Percentiles rank a stretch among this genome's conserved stretches.
phyloP scores from a whole-genome alignment of 352 stramenopile genomes.

The Halophytophthora batemanensis region DNA sequence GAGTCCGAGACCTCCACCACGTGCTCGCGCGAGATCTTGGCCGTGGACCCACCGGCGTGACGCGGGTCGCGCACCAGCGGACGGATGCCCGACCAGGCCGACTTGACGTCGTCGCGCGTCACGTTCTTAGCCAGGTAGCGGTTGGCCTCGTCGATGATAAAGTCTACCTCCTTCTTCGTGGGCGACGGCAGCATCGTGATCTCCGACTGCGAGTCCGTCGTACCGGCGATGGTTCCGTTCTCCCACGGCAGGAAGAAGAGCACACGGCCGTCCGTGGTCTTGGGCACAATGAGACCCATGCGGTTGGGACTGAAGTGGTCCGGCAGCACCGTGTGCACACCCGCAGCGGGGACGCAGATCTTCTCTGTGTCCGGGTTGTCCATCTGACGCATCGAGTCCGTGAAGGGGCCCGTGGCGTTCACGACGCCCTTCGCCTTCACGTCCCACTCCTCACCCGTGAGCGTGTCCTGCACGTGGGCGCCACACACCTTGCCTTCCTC shows the following conservation, averaged over 20 bases:
- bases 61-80: slow-evolving; percentile 91
- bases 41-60: slow-evolving; percentile 76
- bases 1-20: slow-evolving; percentile 90
- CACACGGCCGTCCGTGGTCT: slow-evolving; percentile 92
- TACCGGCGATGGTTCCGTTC: slow-evolving; percentile 91
- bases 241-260: slow-evolving; percentile 97
- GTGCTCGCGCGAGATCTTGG: slow-evolving; percentile 92
- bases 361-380: slow-evolving; percentile 87
- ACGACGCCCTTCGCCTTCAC: slow-evolving; percentile 89
- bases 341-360: slow-evolving; percentile 92
- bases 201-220: slow-evolving; percentile 91
- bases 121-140: slow-evolving; percentile 90
- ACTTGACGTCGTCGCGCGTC: slow-evolving; percentile 90
- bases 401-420: slow-evolving; percentile 96
- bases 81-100: slow-evolving; percentile 94
- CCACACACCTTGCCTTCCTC: slow-evolving; percentile 81
- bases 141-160: slow-evolving; percentile 94
- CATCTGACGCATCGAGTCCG: slow-evolving; percentile 88
- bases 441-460: slow-evolving; percentile 90
- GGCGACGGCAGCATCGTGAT: slow-evolving; percentile 94
- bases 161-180: slow-evolving; percentile 90
- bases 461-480: slow-evolving; percentile 83
- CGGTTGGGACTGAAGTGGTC: slow-evolving; percentile 94
- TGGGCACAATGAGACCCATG: slow-evolving; percentile 96
- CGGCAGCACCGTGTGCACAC: slow-evolving; percentile 94